phyloP scores from a whole-genome alignment of 345 rosid species.

The Tarenaya hassleriana region DNA sequence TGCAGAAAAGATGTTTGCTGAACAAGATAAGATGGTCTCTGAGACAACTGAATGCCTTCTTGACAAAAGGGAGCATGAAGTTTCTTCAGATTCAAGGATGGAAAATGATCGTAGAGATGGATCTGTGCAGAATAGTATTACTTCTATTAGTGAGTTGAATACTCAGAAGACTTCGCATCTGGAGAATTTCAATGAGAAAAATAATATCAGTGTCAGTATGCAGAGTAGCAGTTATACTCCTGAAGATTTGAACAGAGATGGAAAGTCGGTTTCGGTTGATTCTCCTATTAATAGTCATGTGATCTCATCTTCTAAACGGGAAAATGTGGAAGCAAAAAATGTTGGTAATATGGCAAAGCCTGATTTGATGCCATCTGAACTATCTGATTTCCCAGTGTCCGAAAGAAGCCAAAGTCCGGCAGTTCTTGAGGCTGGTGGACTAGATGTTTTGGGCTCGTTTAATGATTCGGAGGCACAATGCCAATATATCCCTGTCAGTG shows the following conservation, averaged over 20 bases:
- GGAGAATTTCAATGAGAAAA: conserved; percentile 15
- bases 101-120: conserved; percentile 28
- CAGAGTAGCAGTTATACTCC: conserved; percentile 18
- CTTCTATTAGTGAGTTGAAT: conserved; percentile 26
- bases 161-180: conserved; percentile 25
- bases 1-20: conserved; percentile 14
- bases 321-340: conserved; percentile 28
- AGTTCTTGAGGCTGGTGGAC: conserved; percentile 20
- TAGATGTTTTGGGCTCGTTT: conserved; percentile 22
- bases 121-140: conserved; percentile 22
- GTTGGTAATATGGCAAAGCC: conserved; percentile 19
- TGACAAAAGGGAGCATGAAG: conserved; percentile 32
- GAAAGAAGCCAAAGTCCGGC: conserved; percentile 31
- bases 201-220: conserved; percentile 23
- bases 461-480: conserved; percentile 23
- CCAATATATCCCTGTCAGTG: conserved; percentile 25
- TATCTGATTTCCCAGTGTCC: conserved; percentile 26
- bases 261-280: conserved; percentile 20
- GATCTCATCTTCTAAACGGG: conserved; percentile 18
- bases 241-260: conserved; percentile 25
- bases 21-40: conserved; percentile 27
- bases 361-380: conserved; percentile 23
- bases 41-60: conserved; percentile 24
- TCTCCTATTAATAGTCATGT: conserved; percentile 22
- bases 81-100: conserved; percentile 31